Conservation (phyloP, 2,329 filamentous ascomycete genomes). For the Monascus ruber region DNA sequence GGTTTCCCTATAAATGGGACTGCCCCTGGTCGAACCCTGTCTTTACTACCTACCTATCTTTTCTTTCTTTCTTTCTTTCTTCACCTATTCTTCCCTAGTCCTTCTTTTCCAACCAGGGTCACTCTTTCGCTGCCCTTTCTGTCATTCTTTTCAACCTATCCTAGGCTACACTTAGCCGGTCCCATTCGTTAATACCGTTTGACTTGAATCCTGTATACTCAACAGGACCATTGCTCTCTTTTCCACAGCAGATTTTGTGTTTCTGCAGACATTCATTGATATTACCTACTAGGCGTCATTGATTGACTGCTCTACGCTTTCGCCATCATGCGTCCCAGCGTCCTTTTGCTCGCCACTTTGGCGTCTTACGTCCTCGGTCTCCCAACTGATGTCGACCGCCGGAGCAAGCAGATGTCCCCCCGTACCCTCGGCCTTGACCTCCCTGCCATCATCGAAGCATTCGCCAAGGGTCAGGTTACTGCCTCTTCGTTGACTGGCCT, state of each 20-base stretch:
- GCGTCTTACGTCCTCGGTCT: slow-evolving; percentile 21
- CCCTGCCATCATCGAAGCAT: slow-evolving; percentile 9
- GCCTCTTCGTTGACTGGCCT: slow-evolving; percentile 17
- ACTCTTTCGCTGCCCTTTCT: too few relatives aligned
- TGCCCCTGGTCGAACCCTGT: too few relatives aligned
- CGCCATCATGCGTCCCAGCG: slow-evolving; percentile 13
- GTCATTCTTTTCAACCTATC: too few relatives aligned
- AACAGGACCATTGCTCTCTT: too few relatives aligned
- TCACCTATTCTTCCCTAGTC: slow-evolving; percentile 9
- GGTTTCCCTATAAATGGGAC: too few relatives aligned
- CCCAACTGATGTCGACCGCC: slow-evolving; percentile 19
- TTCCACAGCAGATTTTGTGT: too few relatives aligned
- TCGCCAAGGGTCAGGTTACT: slow-evolving; percentile 13
- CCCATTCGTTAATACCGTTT: too few relatives aligned
- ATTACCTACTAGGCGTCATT: too few relatives aligned
- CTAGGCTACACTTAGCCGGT: too few relatives aligned
- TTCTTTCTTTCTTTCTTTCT: slow-evolving; percentile 7
- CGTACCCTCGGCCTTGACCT: slow-evolving; percentile 9
- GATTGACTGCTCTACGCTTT: not conserved
- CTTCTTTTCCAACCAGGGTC: slow-evolving; percentile 1
- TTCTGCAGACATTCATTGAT: too few relatives aligned
- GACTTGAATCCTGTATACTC: too few relatives aligned
- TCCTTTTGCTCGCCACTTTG: slow-evolving; percentile 23
- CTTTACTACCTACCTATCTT: slow-evolving; percentile 3
- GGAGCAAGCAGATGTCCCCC: slow-evolving; percentile 3